Base-by-base conservation (phyloP, 305 asterid genomes). In the Fraxinus ornus region DNA sequence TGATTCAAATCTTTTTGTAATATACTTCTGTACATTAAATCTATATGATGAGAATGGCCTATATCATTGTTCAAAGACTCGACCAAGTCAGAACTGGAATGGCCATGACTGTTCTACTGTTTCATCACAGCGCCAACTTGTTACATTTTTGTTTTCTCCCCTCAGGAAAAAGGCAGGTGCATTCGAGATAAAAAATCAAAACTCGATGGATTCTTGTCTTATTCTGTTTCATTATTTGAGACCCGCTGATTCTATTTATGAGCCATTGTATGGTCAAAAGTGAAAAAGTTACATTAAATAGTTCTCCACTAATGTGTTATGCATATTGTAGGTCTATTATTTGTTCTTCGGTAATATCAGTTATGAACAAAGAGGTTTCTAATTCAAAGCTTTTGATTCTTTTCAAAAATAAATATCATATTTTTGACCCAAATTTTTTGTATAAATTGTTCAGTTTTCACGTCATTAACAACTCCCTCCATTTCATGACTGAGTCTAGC, bases 81-180 rank as follows among this genome's bases (percentile, higher is more conserved):
- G 21, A 70, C 21, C 75, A 70, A 70, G 75, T 70, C 39, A 5
- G 75, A 70, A 70, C 10, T 70, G 75, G 41, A 70, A 70, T 15
- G 75, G 75, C 22, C 75, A 70, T 70, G 41, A 70, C 75, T 12
- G 75, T 70, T 70, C 41, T 70, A 70, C 71, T 62, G 71, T 62
- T 62, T 30, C 71, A 62, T 62, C 17, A 6, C 71, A 62, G 71
- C 32, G 4, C 71, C 71, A 62, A 22, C 6, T 62, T 22, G 71
- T 62, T 62, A 15, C 17, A 62, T 24, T 19, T 62, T 60, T 55
- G 24, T 44, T 55, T 57, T 57, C 68, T 57, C 68, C 68, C 1
- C 28, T 57, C 12, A 57, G 26, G 28, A 57, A 57, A 57, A 57
- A 57, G 68, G 68, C 68, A 57, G 68, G 68, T 57, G 68, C 28